phyloP scores from a whole-genome alignment of 768 basidiomycete species.

The Clitopilus hobsonii region DNA sequence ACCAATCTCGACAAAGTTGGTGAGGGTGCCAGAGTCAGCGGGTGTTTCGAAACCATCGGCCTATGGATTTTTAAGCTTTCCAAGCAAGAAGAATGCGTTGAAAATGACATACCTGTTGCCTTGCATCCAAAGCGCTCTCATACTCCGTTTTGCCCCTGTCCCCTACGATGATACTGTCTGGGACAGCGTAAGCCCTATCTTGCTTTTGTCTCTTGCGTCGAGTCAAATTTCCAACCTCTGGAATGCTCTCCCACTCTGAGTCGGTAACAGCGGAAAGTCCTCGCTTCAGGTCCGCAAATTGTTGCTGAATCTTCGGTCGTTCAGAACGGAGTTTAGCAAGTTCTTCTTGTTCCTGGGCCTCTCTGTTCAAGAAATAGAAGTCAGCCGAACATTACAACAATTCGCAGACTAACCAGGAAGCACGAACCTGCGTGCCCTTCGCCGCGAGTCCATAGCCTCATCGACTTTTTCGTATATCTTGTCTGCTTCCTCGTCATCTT shows the following conservation, averaged over 20 bases:
- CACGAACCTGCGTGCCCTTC: constrained; percentile 74
- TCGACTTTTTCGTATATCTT: constrained; percentile 93
- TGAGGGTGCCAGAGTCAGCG: constrained; percentile 73
- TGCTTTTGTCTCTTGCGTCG: constrained; percentile 85
- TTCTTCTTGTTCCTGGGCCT: constrained; percentile 23
- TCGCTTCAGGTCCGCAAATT: constrained; percentile 93
- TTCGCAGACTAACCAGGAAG: constrained; percentile 35
- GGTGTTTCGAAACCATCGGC: constrained; percentile 77
- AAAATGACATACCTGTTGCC: constrained; percentile 54
- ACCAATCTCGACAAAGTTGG: constrained; percentile 95
- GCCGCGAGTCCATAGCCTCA: constrained; percentile 81
- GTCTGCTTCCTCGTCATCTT: constrained; percentile 97
- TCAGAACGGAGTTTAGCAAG: constrained; percentile 72
- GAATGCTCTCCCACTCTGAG: constrained; percentile 90
- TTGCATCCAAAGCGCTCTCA: constrained; percentile 69
- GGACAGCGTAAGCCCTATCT: constrained; percentile 84
- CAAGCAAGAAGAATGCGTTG: too few species aligned
- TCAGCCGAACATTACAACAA: constrained; percentile 21
- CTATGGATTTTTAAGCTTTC: too few species aligned
- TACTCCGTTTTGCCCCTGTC: constrained; percentile 72
- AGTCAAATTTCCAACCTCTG: constrained; percentile 95
- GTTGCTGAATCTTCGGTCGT: constrained; percentile 91
- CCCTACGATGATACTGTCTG: constrained; percentile 89
- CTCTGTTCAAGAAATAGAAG: constrained; percentile 18
- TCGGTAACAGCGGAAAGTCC: constrained; percentile 84